Conservation (phyloP, 148 eudicot species). For the Diospyros lotus region DNA sequence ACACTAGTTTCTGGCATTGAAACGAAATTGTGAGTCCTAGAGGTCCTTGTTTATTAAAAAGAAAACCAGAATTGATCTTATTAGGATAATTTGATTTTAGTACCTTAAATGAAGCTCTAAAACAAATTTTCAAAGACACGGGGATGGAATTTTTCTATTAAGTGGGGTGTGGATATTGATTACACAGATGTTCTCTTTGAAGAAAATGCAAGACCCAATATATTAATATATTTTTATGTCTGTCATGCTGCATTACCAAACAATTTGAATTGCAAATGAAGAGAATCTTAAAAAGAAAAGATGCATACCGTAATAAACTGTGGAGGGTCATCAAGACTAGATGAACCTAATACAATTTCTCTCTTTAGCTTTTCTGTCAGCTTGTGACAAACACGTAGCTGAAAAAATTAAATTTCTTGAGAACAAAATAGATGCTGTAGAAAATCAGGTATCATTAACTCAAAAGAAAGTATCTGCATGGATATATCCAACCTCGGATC, state of each 20-base stretch:
- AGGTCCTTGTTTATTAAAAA: background rate
- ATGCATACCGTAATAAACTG: constrained; percentile 69
- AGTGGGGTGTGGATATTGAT: too few relatives aligned
- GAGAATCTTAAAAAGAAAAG: constrained; percentile 4
- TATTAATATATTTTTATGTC: background rate
- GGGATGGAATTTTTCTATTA: too few relatives aligned
- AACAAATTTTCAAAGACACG: background rate
- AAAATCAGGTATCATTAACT: background rate
- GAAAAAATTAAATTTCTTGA: constrained; percentile 18
- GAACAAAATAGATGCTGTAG: constrained; percentile 1
- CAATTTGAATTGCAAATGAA: background rate
- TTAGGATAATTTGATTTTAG: background rate
- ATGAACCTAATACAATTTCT: constrained; percentile 81
- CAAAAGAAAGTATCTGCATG: background rate
- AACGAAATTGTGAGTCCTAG: too few relatives aligned
- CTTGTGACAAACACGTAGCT: constrained; percentile 90
- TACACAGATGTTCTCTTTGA: background rate
- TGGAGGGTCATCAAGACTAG: constrained; percentile 91
- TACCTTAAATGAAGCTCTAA: background rate
- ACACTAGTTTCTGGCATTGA: too few relatives aligned
- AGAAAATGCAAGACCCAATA: background rate
- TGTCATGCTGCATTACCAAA: background rate
- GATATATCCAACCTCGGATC: constrained; percentile 65
- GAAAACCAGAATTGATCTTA: background rate
- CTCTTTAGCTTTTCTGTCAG: constrained; percentile 70